Base-by-base conservation (phyloP, 1,284 basidiomycete genomes). In the Xerocomus minutiporus region DNA sequence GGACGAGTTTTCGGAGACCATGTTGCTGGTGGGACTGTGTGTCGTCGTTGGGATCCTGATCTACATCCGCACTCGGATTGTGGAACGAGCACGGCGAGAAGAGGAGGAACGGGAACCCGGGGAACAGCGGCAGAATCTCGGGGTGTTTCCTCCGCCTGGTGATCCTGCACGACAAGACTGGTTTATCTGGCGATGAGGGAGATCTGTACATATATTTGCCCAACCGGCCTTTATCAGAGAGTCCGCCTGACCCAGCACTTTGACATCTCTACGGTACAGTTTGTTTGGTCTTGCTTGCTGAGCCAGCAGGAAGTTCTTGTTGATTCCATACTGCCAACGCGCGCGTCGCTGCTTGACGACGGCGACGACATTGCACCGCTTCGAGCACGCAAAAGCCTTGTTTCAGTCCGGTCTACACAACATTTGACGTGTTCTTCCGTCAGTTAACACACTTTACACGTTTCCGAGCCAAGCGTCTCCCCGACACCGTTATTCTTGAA, bases 1-100 rank as follows among this genome's bases (percentile, higher is more conserved):
- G 12, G 81, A 88, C 58, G 84, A 88, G 58, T 83, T 88, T 53
- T 72, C 71, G 40, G 88, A 91, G 73, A 91, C 86, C 35, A 78
- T 88, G 73, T 63, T 90, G 43, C 72, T 91, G 26, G 76, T 89
- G 8, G 66, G 80, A 38, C 73, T 90, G 28, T 87, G 84, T 61
- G 66, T 86, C 31, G 71, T 77, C 23, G 84, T 89, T 42, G 84
- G 85, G 3, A 69, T 82, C 39, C 71, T 91, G 59, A 74, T 91
- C 43, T 91, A 86, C 61, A 72, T 88, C 51, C 79, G 88, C 51
- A 84, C 83, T 12, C 77, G 88, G 51, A 83, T 87, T 60, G 78
- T 86, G 40, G 84, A 86, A 58, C 71, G 85, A 50, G 78, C 83
- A 67, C 74, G 87, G 54, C 72, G 83, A 55, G 77, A 81, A 38